phyloP scores from a whole-genome alignment of 345 rosid genomes.

The Bruguiera sexangula region DNA sequence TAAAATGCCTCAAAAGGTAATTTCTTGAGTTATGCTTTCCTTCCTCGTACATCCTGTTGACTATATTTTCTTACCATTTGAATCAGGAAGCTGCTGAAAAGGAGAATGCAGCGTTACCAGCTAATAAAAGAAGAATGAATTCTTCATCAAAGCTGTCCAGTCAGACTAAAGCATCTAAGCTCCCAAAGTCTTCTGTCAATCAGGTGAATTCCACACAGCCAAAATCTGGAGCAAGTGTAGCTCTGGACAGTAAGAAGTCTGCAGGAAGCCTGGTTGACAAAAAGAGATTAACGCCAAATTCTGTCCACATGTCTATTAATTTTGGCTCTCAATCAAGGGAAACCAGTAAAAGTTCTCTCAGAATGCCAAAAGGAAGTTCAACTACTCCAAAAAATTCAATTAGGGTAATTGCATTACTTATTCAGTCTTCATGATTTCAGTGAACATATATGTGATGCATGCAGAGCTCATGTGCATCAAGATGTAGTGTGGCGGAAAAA shows the following conservation, averaged over 20 bases:
- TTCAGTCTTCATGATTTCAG: neutral
- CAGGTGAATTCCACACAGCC: conserved; percentile 28
- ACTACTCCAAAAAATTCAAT: conserved; percentile 34
- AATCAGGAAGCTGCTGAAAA: conserved; percentile 32
- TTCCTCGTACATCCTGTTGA: conserved; percentile 1
- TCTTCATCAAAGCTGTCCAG: conserved; percentile 31
- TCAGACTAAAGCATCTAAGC: conserved; percentile 27
- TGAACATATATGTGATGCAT: neutral
- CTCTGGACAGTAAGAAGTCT: conserved; percentile 21
- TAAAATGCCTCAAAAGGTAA: conserved; percentile 37
- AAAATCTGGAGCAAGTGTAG: conserved; percentile 27
- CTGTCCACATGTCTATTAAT: conserved; percentile 47
- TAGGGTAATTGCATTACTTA: conserved; percentile 35
- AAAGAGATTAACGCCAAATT: conserved; percentile 38
- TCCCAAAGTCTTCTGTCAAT: conserved; percentile 27
- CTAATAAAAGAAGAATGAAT: conserved; percentile 37
- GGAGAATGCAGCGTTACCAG: conserved; percentile 27
- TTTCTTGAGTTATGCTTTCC: conserved; percentile 6
- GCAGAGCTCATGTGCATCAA: neutral
- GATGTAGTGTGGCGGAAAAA: neutral
- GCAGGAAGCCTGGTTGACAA: conserved; percentile 22
- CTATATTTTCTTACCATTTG: conserved; percentile 14
- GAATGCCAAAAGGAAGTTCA: conserved; percentile 35
- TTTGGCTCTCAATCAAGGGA: conserved; percentile 31
- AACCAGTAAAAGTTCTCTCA: conserved; percentile 34